phyloP scores from a whole-genome alignment of 1,284 basidiomycete species.

The Moniliophthora roreri region DNA sequence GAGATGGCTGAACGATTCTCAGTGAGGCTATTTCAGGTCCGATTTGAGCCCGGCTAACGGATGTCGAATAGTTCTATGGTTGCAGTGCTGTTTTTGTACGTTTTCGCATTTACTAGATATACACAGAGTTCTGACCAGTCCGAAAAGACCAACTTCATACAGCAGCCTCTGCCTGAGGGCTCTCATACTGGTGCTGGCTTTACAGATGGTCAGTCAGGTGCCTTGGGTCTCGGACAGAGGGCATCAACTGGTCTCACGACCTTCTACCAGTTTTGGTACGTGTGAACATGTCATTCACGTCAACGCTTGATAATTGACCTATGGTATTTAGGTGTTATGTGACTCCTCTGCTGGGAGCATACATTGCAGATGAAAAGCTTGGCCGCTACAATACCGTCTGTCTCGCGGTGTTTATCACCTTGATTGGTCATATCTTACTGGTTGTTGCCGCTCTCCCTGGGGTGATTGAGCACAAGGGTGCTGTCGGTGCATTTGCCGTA shows the following conservation, averaged over 20 bases:
- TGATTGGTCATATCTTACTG: conserved; percentile 13
- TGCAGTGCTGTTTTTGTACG: conserved; percentile 18
- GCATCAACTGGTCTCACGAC: conserved; percentile 71
- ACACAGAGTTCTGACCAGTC: not conserved
- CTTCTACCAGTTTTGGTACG: conserved; percentile 63
- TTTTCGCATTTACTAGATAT: not conserved
- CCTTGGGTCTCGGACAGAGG: conserved; percentile 64
- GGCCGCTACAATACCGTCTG: conserved; percentile 14
- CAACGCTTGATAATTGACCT: conserved; percentile 16
- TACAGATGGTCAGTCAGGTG: conserved; percentile 60
- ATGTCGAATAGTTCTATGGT: conserved; percentile 35
- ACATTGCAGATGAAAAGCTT: conserved; percentile 11
- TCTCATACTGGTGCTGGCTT: conserved; percentile 70
- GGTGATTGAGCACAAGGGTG: conserved; percentile 60
- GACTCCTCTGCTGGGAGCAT: conserved; percentile 52
- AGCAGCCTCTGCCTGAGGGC: conserved; percentile 62
- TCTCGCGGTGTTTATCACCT: conserved; percentile 9
- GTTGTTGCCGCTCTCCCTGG: conserved; percentile 59
- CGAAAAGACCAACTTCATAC: conserved; percentile 69
- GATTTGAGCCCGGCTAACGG: not conserved
- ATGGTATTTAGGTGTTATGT: conserved; percentile 34
- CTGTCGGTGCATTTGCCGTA: conserved; percentile 64
- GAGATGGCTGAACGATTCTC: conserved; percentile 81
- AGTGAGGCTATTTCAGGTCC: conserved; percentile 30
- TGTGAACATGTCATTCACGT: conserved; percentile 16